Base-by-base conservation (phyloP, 1,139 yeast genomes). In the Blastobotrys illinoisensis region DNA sequence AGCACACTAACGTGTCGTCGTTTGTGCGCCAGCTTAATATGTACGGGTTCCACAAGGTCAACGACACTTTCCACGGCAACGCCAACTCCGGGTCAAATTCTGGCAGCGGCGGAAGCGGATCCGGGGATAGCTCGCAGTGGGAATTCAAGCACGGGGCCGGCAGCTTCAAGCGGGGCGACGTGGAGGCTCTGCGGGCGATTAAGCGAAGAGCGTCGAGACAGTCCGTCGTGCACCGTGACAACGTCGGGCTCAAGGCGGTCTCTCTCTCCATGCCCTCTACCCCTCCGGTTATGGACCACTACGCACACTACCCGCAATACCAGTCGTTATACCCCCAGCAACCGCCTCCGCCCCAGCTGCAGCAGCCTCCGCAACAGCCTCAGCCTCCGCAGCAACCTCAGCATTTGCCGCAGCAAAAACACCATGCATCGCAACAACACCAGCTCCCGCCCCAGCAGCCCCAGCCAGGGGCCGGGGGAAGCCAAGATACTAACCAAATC, bases 1-100 rank as follows among this genome's bases (percentile, higher is more conserved):
- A 93, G 70, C 99, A 93, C 71, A 86, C 88, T 62, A 91, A 93
- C 70, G 91, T 93, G 73, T 91, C 98, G 26, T 84, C 95, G 59
- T 93, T 93, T 76, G 98, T 93, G 13, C 81, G 99, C 56, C 99
- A 93, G 68, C 78, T 93, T 66, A 93, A 93, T 71, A 93, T 93
- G 96, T 93, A 93, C 67, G 99, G 98, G 44, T 93, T 96, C 90
- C 98, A 93, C 72, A 93, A 93, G 72, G 93, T 93, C 6, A 68
- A 64, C 59, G 70, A 69, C 55, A 63, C 66, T 24, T 61, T 66
- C 47, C 67, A 63, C 60, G 58, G 63, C 45, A 46, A 44, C 54
- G 23, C 50, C 51, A 19, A 18, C 46, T 24, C 40, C 48, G 20
- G 56, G 55, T 26, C 32, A 9, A 9, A 11, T 43, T 60, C 56